Conservation (phyloP, 2,329 filamentous ascomycete genomes). For the Mollisia scopiformis region DNA sequence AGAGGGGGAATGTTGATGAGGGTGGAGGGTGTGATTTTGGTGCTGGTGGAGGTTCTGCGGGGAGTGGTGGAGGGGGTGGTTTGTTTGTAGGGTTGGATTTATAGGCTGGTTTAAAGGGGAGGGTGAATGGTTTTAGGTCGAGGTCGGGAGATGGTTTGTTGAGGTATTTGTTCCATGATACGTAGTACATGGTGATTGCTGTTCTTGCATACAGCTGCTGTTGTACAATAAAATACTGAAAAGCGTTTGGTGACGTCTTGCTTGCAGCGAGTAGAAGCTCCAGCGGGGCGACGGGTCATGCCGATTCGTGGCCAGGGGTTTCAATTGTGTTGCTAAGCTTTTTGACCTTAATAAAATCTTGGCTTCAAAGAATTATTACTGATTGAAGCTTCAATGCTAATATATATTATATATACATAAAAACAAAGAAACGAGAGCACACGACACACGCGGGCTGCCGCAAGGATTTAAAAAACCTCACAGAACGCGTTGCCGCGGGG, state of each 20-base stretch:
- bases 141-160: neutral
- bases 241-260: neutral
- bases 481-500: neutral
- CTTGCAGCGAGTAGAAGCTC: neutral
- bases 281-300: neutral
- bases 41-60: neutral
- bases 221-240: neutral
- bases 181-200: neutral
- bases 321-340: too few species aligned
- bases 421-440: neutral
- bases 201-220: neutral
- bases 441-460: neutral
- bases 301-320: neutral
- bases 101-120: too few species aligned
- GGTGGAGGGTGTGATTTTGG: neutral
- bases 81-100: neutral
- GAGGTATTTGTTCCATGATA: neutral
- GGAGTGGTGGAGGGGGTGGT: too few species aligned
- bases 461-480: neutral
- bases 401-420: neutral
- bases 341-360: too few species aligned
- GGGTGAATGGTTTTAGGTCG: neutral
- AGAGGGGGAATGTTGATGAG: neutral
- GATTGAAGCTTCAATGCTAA: too few species aligned
- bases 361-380: too few species aligned